Percentiles rank a stretch among this genome's conserved stretches.
Conservation (phyloP, 2,329 filamentous ascomycete species). For the Colletotrichum tofieldiae region DNA sequence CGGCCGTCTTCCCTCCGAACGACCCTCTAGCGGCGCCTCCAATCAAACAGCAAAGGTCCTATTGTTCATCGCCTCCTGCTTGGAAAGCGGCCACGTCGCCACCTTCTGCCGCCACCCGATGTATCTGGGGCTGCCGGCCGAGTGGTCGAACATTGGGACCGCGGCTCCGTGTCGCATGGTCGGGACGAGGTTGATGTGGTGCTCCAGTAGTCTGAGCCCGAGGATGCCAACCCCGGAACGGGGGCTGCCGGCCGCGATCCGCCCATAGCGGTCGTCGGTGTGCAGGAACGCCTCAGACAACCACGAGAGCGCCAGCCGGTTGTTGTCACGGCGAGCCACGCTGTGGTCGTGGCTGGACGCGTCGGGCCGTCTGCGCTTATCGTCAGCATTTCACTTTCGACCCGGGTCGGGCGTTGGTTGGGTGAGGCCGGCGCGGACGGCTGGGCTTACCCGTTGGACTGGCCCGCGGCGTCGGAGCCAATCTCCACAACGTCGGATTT, state of each 20-base stretch:
- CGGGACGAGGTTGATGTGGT: constrained; percentile 50
- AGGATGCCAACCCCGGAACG: constrained; percentile 48
- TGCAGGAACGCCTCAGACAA: constrained; percentile 36
- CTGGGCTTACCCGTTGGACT: constrained; percentile 21
- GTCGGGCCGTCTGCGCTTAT: constrained; percentile 31
- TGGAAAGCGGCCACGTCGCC: constrained; percentile 52
- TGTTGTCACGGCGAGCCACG: constrained; percentile 25
- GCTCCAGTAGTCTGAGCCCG: constrained; percentile 49
- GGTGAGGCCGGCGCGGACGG: neutral
- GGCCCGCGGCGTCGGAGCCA: constrained; percentile 28
- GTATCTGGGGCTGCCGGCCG: constrained; percentile 33
- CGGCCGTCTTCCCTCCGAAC: constrained; percentile 8
- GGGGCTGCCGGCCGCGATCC: constrained; percentile 49
- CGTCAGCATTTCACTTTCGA: constrained; percentile 7
- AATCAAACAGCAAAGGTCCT: constrained; percentile 26
- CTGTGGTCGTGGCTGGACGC: constrained; percentile 46
- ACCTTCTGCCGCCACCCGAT: constrained; percentile 50
- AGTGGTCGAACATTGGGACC: constrained; percentile 47
- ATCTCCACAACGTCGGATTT: constrained; percentile 36
- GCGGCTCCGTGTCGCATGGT: constrained; percentile 48
- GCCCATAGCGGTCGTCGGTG: constrained; percentile 48
- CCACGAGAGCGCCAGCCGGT: constrained; percentile 17
- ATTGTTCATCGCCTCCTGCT: constrained; percentile 45
- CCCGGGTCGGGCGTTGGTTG: neutral
- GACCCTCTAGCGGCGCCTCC: neutral